Evolutionary conservation across 2,329 filamentous ascomycete species (phyloP).

Genomic region (Diaporthe sp.): DNA sequence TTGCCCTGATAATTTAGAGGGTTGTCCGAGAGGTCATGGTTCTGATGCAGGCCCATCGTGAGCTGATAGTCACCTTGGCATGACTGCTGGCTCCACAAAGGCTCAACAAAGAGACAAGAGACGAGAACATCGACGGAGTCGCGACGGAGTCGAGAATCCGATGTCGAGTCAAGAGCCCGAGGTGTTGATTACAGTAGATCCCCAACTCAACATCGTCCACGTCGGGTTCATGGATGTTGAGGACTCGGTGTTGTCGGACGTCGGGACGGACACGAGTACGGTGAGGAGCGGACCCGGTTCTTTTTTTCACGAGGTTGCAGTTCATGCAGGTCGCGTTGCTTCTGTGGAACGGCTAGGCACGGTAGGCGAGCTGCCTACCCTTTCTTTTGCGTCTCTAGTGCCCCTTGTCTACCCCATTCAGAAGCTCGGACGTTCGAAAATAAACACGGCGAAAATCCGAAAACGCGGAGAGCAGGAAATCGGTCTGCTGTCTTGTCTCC

Average conservation of each 20-base stretch:
- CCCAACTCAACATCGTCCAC: background rate
- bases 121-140: background rate
- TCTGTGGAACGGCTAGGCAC: slow-evolving; percentile 29
- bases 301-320: slow-evolving; percentile 23
- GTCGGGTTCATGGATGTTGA: background rate
- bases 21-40: background rate
- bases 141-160: background rate
- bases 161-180: background rate
- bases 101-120: too few species aligned
- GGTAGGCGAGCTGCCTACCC: slow-evolving; percentile 1
- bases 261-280: slow-evolving; percentile 19
- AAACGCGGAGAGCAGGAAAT: slow-evolving; percentile 1
- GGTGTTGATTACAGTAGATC: background rate
- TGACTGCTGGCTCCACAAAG: background rate
- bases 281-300: slow-evolving; percentile 7
- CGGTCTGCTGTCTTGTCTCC: background rate
- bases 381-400: background rate
- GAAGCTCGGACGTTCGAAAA: slow-evolving; percentile 8
- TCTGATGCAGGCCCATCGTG: background rate
- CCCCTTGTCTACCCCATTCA: background rate
- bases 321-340: slow-evolving; percentile 26
- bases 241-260: background rate
- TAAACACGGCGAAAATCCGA: slow-evolving; percentile 17
- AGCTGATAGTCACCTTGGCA: background rate
- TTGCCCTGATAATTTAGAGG: too few species aligned